Percentiles rank a stretch among this genome's conserved stretches.
phyloP scores from a whole-genome alignment of 495 filamentous ascomycete species.

The Penicillium angulare region DNA sequence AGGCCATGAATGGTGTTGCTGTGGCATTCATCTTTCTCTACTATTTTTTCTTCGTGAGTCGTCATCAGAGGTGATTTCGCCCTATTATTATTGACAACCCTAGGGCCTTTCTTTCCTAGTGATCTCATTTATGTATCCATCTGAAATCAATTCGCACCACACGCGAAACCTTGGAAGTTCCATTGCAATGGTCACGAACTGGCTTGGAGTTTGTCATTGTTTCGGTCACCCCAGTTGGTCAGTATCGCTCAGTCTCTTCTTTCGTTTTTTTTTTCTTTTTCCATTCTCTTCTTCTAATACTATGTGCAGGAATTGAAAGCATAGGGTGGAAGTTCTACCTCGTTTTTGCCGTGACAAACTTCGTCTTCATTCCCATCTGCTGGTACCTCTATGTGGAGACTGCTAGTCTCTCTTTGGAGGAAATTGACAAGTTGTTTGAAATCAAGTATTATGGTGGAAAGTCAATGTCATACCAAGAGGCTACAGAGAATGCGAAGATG shows the following conservation, averaged over 20 bases:
- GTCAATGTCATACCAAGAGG: too few species aligned
- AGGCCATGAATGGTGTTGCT: conserved; percentile 9
- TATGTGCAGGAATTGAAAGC: conserved; percentile 14
- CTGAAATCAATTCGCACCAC: conserved; percentile 30
- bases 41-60: conserved; percentile 24
- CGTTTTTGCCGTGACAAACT: conserved; percentile 32
- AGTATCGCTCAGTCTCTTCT: too few species aligned
- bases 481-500: too few species aligned
- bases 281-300: too few species aligned
- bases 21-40: conserved; percentile 31
- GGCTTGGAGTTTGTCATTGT: conserved; percentile 31
- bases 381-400: conserved; percentile 34
- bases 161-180: conserved; percentile 26
- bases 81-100: too few species aligned
- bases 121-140: conserved; percentile 31
- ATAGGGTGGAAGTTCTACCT: conserved; percentile 33
- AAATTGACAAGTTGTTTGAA: conserved; percentile 30
- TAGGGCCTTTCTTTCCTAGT: conserved; percentile 16
- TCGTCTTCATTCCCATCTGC: conserved; percentile 26
- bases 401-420: conserved; percentile 25
- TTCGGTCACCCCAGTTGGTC: conserved; percentile 31
- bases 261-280: too few species aligned
- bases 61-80: too few species aligned
- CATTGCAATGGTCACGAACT: conserved; percentile 22
- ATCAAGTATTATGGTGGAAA: background rate